Conservation (phyloP, 179 eudicot species). For the Camellia oleifera region DNA sequence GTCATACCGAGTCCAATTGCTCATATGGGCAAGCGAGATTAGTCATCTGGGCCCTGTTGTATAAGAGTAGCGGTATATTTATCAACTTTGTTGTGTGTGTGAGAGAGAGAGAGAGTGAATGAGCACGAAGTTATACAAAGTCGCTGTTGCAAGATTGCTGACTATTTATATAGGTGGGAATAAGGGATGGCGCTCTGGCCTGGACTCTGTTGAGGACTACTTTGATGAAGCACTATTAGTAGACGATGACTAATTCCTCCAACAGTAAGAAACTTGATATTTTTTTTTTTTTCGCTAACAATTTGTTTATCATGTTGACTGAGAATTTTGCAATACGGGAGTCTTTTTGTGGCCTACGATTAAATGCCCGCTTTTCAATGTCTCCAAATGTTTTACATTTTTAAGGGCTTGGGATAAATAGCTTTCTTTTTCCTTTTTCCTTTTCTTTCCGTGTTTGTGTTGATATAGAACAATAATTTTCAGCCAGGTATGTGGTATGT, state of each 20-base stretch:
- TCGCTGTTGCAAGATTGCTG: conserved; percentile 9
- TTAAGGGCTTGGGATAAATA: no score
- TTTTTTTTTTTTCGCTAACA: no score
- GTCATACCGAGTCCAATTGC: neutral
- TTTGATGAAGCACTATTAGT: neutral
- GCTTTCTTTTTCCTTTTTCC: no score
- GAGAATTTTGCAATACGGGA: no score
- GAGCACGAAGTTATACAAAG: neutral
- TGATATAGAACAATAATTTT: no score
- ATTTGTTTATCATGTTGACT: no score
- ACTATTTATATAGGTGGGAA: neutral
- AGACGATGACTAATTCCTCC: neutral
- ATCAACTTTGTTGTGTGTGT: neutral
- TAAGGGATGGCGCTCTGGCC: conserved; percentile 2
- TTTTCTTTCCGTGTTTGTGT: no score
- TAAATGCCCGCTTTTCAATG: no score
- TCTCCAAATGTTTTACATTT: no score
- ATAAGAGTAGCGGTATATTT: conserved; percentile 13
- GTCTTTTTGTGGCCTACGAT: no score
- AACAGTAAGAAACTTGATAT: no score
- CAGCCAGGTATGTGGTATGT: no score
- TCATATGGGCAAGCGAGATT: neutral
- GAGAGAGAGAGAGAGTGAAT: neutral
- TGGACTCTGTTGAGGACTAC: conserved; percentile 1
- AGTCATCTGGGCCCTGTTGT: conserved; percentile 9